Evolutionary conservation across 2,329 filamentous ascomycete species (phyloP), one percentile per base, ranked within the genome.

Genomic region (Fusarium anthophilum): DNA sequence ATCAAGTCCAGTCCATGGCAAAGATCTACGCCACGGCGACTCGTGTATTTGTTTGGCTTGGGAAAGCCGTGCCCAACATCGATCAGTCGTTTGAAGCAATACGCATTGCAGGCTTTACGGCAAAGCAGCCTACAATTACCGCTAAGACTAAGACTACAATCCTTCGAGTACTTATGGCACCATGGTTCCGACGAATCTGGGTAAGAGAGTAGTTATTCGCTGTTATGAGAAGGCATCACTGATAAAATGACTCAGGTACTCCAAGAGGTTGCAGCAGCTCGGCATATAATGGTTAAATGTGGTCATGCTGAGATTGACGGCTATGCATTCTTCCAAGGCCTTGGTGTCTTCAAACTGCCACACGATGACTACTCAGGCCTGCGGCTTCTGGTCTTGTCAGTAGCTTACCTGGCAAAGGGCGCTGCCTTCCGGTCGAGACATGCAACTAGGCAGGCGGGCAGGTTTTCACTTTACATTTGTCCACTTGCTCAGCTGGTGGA

Each of bases 251-350:
- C 7, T 3, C 3, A 63, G 60, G 60, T 63, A 8, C 60, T 63
- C 18, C 28, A 63, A 1, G 60, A 63, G 18, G 60, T 58, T 32
- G 53, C 60, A 6, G 60, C 35, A 12, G 60, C 60, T 14, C 28
- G 60, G 11, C 20, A 48, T 59, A 11, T 63, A 2, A 5, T 63
- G 4, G 32, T 59, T 0, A 24, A 20, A 35, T 63, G 43, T 28
- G 53, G 60, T 2, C 14, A 15, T 6, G 22, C 60, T 6, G 53
- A 63, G 53, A 41, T 63, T 20, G 43, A 58, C 4, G 26, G 60
- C 1, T 35, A 63, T 41, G 53, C 35, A 5, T 63, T 63, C 41
- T 59, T 28, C 9, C 18, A 3, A 22, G 60, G 60, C 2, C 17
- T 63, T 9, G 28, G 28, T 9, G 28, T 28, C 28, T 28, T 28